Evolutionary conservation across 2,329 filamentous ascomycete species (phyloP), one percentile per base, ranked within the genome.

Genomic region (Hortaea sp.): DNA sequence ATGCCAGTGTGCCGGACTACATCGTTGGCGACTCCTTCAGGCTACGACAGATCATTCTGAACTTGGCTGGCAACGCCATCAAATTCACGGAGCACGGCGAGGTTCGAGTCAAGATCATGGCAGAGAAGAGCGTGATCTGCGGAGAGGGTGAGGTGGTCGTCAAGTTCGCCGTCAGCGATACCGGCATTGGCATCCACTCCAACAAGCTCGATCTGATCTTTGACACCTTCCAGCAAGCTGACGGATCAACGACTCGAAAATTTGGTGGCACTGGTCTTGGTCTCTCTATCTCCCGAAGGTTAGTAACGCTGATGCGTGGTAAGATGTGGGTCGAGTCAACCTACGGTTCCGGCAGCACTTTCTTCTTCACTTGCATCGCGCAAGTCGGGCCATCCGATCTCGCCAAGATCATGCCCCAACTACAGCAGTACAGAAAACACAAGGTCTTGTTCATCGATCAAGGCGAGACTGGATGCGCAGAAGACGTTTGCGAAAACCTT

Each of bases 21-120:
- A 88, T 97, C 37, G 83, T 95, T 52, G 92, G 92, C 51, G 92
- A 98, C 65, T 94, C 89, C 1, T 97, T 95, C 83, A 84, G 92
- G 67, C 72, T 97, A 47, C 82, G 90, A 52, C 92, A 98, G 68
- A 94, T 98, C 58, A 95, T 97, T 52, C 77, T 97, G 47, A 98
- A 98, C 68, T 73, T 98, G 47, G 90, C 97, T 45, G 92, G 92
- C 62, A 98, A 98, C 61, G 90, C 92, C 46, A 95, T 98, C 74
- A 98, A 98, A 64, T 98, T 98, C 66, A 97, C 92, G 3, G 90
- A 97, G 66, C 84, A 94, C 59, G 92, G 92, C 51, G 88, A 95
- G 65, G 92, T 98, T 58, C 94, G 89, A 65, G 79, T 97, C 44
- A 88, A 85, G n/a, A 95, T 97, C 57, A 81, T 82, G 59, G 75